These are phyloP conservation scores for Phalaenopsis equestris DNA, from an alignment of 106 monocot species.

Conservation along the genomic window DNA sequence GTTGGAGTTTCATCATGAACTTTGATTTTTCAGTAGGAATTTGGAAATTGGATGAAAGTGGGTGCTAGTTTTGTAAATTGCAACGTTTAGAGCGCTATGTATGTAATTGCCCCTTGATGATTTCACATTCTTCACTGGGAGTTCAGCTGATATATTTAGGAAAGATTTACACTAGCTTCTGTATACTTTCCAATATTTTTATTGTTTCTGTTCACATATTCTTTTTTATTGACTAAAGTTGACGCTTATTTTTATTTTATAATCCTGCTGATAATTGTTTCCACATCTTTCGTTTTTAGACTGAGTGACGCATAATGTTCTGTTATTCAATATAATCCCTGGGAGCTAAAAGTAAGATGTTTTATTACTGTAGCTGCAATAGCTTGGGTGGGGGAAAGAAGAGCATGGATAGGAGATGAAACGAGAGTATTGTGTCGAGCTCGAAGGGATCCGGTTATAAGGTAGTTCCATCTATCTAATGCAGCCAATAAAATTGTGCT, in stretches of 20 bases:
- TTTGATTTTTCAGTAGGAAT: no score
- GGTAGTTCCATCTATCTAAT: constrained; percentile 20
- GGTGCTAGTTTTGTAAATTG: no score
- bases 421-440: constrained; percentile 26
- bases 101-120: not conserved
- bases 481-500: not conserved
- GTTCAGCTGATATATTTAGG: not conserved
- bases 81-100: no score
- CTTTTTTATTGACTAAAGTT: not conserved
- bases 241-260: not conserved
- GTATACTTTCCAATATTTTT: not conserved
- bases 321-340: not conserved
- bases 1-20: no score
- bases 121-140: not conserved
- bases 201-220: not conserved
- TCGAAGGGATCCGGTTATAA: constrained; percentile 74
- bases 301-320: not conserved
- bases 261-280: not conserved
- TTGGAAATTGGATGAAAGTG: no score
- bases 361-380: constrained; percentile 47
- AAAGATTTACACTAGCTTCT: not conserved
- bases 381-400: constrained; percentile 73
- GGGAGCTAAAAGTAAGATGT: not conserved
- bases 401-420: constrained; percentile 72
- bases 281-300: not conserved